Evolutionary conservation across 108 stramenopile species (phyloP).

Genomic region (Conticribra weissflogii): DNA sequence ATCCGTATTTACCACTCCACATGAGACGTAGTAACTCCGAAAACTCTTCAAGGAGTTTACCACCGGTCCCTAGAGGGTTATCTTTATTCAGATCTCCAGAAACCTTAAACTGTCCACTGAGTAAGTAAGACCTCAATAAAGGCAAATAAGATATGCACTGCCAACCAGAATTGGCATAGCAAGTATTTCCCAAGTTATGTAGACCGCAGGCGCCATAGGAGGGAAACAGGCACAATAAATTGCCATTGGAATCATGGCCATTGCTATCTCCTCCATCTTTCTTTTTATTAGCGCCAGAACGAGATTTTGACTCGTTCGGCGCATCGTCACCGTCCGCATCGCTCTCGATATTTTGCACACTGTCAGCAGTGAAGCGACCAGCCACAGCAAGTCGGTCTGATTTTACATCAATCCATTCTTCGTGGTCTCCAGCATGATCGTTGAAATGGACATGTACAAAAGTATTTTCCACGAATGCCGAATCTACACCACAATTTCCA

Average conservation of each 20-base stretch:
- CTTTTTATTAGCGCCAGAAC: constrained; percentile 55
- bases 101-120: constrained; percentile 78
- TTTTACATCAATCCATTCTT: constrained; percentile 86
- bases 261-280: constrained; percentile 31
- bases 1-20: constrained; percentile 82
- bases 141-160: constrained; percentile 94
- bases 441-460: constrained; percentile 76
- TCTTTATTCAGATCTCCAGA: constrained; percentile 89
- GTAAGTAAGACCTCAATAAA: constrained; percentile 84
- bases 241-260: constrained; percentile 35
- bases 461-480: constrained; percentile 43
- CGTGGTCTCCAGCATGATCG: constrained; percentile 65
- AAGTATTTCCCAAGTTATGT: constrained; percentile 93
- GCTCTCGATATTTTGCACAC: constrained; percentile 33
- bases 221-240: constrained; percentile 72
- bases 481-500: constrained; percentile 9
- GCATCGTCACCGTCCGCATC: constrained; percentile 33
- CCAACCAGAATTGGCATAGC: constrained; percentile 93
- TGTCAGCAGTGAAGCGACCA: constrained; percentile 75
- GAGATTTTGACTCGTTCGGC: constrained; percentile 46
- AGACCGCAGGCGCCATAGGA: constrained; percentile 88
- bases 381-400: constrained; percentile 79
- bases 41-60: constrained; percentile 92
- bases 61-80: constrained; percentile 95
- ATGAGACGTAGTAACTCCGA: constrained; percentile 79